Percentiles rank a stretch among this genome's conserved stretches.
Evolutionary conservation across 805 yeast species (phyloP).

Genomic region (Suhomyces kilbournensis): DNA sequence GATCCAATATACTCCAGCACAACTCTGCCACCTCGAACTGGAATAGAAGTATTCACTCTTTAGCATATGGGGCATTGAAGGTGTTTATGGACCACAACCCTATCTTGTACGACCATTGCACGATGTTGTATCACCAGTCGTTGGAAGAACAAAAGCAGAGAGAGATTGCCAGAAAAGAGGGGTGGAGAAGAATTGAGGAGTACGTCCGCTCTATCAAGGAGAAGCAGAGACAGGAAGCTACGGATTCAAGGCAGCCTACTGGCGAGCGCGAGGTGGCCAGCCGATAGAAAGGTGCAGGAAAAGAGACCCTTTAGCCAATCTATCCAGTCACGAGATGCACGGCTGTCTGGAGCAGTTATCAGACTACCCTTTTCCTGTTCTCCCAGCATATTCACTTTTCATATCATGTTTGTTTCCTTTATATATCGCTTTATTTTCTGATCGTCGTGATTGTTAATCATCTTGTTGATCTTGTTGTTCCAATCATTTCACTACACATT

Average conservation of each 20-base stretch:
- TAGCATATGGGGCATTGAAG: conserved; percentile 88
- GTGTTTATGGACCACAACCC: conserved; percentile 93
- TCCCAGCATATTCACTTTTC: background rate
- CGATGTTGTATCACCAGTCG: conserved; percentile 79
- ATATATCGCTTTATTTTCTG: background rate
- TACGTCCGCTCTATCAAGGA: conserved; percentile 42
- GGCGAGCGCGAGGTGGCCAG: conserved; percentile 1
- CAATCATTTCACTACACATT: background rate
- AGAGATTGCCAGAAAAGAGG: conserved; percentile 58
- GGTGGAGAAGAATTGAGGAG: conserved; percentile 68
- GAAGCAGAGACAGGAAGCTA: conserved; percentile 8
- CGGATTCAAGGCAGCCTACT: background rate
- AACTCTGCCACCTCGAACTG: conserved; percentile 63
- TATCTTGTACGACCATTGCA: conserved; percentile 85
- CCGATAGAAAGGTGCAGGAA: background rate
- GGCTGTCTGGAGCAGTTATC: background rate
- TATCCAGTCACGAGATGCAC: background rate
- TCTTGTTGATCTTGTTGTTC: background rate
- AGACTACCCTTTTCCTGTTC: background rate
- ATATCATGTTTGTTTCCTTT: background rate
- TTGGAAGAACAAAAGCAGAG: conserved; percentile 69
- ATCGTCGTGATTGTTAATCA: background rate
- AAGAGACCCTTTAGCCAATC: background rate
- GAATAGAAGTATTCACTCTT: conserved; percentile 89
- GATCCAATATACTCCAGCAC: conserved; percentile 36